Evolutionary conservation across 2,329 filamentous ascomycete species (phyloP).

Genomic region (Arthrobotrys pseudoclavata): DNA sequence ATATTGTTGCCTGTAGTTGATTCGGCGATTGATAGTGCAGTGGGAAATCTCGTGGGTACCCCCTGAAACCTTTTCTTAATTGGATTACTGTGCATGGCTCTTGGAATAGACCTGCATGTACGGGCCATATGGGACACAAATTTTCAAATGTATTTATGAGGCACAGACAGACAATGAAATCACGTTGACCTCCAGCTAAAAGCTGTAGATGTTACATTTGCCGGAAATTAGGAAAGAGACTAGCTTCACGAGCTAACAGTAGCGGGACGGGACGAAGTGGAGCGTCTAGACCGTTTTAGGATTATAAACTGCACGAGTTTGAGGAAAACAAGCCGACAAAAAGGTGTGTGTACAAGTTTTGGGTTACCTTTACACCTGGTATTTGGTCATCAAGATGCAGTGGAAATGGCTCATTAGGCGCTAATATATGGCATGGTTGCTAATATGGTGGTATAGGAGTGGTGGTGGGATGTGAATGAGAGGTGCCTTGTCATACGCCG

Average conservation of each 20-base stretch:
- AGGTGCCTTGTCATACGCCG: neutral
- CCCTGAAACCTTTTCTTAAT: neutral
- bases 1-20: neutral
- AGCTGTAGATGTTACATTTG: neutral
- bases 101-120: neutral
- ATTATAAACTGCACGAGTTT: neutral
- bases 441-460: neutral
- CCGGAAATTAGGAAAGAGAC: slow-evolving; percentile 18
- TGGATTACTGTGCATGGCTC: neutral
- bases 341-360: neutral
- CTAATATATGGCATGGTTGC: neutral
- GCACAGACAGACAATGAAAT: neutral
- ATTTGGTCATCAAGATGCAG: slow-evolving; percentile 4
- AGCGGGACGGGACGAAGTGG: slow-evolving; percentile 8
- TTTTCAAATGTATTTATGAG: neutral
- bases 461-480: neutral
- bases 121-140: neutral
- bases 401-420: slow-evolving; percentile 18
- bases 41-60: neutral
- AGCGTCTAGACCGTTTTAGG: slow-evolving; percentile 3
- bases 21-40: neutral
- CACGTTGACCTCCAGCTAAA: neutral
- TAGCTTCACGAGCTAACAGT: slow-evolving; percentile 2
- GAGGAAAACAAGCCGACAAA: neutral
- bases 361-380: neutral